Evolutionary conservation across 2,329 filamentous ascomycete genomes (phyloP).

Genomic region (Aspergillus oerlinghausenensis): DNA sequence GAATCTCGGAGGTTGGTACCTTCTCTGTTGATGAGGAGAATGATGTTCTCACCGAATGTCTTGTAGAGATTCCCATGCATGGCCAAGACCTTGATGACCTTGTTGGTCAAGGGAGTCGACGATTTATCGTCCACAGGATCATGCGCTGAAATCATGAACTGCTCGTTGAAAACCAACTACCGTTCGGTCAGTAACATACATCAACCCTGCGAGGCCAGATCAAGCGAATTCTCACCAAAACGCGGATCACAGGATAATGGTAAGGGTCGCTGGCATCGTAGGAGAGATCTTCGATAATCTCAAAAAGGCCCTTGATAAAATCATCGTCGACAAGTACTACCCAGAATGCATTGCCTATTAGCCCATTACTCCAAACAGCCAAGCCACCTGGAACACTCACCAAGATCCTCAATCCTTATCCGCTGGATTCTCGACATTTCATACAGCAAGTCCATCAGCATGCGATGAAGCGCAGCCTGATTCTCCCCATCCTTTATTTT

Average conservation of each 20-base stretch:
- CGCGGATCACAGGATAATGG: constrained; percentile 90
- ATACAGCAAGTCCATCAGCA: constrained; percentile 84
- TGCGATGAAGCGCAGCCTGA: constrained; percentile 63
- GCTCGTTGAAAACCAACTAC: constrained; percentile 91
- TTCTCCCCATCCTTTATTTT: constrained; percentile 47
- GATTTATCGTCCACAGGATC: constrained; percentile 39
- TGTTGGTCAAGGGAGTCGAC: constrained; percentile 68
- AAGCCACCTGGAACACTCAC: constrained; percentile 43
- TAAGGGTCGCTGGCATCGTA: constrained; percentile 89
- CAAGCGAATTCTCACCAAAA: constrained; percentile 60
- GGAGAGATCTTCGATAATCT: constrained; percentile 80
- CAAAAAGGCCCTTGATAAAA: constrained; percentile 79
- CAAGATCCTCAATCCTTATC: constrained; percentile 70
- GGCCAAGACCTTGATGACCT: constrained; percentile 86
- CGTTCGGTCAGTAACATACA: constrained; percentile 14
- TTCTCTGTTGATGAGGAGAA: constrained; percentile 89
- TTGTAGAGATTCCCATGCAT: constrained; percentile 75
- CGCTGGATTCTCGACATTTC: constrained; percentile 94
- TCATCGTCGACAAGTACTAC: constrained; percentile 62
- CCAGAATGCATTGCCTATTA: not conserved
- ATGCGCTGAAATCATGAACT: constrained; percentile 83
- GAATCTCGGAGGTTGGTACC: constrained; percentile 37
- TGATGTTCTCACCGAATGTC: constrained; percentile 97
- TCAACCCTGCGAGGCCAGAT: not conserved
- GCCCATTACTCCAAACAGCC: not conserved